Evolutionary conservation across 2,329 filamentous ascomycete genomes (phyloP).

Genomic region (Sporothrix mexicana): DNA sequence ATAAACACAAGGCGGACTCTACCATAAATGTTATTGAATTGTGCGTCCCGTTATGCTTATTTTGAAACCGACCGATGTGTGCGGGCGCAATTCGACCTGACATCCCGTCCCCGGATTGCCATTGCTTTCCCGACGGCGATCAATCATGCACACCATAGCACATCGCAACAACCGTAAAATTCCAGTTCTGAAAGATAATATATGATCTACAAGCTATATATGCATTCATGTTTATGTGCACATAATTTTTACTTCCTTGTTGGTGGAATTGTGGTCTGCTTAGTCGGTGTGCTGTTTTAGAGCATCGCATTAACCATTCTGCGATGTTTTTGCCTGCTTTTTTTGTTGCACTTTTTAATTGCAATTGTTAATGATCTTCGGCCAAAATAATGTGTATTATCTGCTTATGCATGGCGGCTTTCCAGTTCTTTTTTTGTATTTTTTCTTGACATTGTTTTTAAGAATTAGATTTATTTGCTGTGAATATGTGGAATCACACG

Average conservation of each 20-base stretch:
- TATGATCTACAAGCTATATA: not conserved
- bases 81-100: not conserved
- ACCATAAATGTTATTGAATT: not conserved
- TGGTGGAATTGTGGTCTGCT: not conserved
- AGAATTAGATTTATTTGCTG: too few relatives aligned
- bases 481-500: too few relatives aligned
- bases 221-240: not conserved
- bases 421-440: too few relatives aligned
- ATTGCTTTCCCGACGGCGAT: not conserved
- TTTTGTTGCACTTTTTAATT: too few relatives aligned
- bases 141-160: not conserved
- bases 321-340: too few relatives aligned
- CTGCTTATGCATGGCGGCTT: too few relatives aligned
- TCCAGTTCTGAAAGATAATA: too few relatives aligned
- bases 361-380: too few relatives aligned
- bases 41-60: not conserved
- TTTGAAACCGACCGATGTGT: conserved; percentile 1
- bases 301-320: too few relatives aligned
- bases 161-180: not conserved
- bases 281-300: too few relatives aligned
- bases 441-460: too few relatives aligned
- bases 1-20: not conserved
- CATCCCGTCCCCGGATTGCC: conserved; percentile 5
- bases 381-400: too few relatives aligned
- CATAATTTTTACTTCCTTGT: not conserved